A percentile compares a stretch with the other conserved stretches of the same genome.
Evolutionary conservation across 2,329 filamentous ascomycete genomes (phyloP).

Genomic region (Mycosphaerella sp.): DNA sequence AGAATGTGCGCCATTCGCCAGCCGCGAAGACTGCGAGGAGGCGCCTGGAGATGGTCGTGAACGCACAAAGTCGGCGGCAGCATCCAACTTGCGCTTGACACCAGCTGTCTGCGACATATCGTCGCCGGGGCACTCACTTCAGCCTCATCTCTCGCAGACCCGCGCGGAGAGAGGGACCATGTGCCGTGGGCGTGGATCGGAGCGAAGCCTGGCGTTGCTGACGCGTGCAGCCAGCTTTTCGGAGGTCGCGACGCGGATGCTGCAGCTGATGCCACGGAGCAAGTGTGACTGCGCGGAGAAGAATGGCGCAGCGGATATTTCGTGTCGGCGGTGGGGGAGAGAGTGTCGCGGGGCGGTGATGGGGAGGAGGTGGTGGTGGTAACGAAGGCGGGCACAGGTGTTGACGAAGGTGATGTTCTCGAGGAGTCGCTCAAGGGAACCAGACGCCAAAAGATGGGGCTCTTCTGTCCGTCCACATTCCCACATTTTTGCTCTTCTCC

Average conservation of each 20-base stretch:
- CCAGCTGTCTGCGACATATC: conserved; percentile 29
- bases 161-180: not conserved
- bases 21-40: conserved; percentile 8
- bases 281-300: not conserved
- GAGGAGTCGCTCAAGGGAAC: conserved; percentile 1
- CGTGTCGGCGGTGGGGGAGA: conserved; percentile 6
- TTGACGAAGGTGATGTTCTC: conserved; percentile 1
- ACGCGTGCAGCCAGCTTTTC: conserved; percentile 13
- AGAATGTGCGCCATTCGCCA: conserved; percentile 12
- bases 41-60: conserved; percentile 12
- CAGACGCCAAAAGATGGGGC: not conserved
- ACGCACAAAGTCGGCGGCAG: conserved; percentile 14
- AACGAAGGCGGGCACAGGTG: not conserved
- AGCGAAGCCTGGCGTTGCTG: not conserved
- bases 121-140: conserved; percentile 22
- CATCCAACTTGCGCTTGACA: conserved; percentile 27
- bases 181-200: not conserved
- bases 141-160: conserved; percentile 15
- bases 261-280: not conserved
- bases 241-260: conserved; percentile 6
- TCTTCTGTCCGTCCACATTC: not conserved
- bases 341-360: conserved; percentile 8
- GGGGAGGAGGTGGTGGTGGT: conserved; percentile 8
- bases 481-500: too few relatives aligned
- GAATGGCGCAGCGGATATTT: not conserved